A percentile compares a stretch with the other conserved stretches of the same genome.
phyloP scores from a whole-genome alignment of 2,329 filamentous ascomycete species.

The Penicillium corylophilum region DNA sequence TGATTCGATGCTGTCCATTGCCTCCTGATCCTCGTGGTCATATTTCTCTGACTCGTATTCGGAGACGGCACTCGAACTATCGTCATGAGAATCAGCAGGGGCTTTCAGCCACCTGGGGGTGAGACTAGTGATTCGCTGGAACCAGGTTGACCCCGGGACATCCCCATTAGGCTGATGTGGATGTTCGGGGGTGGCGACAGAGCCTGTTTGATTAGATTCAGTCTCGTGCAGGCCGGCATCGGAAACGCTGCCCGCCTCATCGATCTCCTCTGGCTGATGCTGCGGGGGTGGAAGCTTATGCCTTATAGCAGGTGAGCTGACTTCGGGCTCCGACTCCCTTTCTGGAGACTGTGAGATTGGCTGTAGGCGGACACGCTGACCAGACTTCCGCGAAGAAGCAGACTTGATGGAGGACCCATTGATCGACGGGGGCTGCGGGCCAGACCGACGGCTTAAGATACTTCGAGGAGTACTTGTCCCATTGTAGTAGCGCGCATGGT shows the following conservation, averaged over 20 bases:
- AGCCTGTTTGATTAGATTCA: slow-evolving; percentile 12
- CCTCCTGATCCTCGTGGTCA: slow-evolving; percentile 21
- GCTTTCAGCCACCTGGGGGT: slow-evolving; percentile 38
- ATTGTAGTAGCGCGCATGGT: slow-evolving; percentile 38
- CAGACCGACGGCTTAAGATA: slow-evolving; percentile 17
- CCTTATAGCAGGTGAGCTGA: slow-evolving; percentile 1
- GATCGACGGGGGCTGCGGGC: slow-evolving; percentile 12
- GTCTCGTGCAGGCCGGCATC: slow-evolving; percentile 17
- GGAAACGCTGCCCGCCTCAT: slow-evolving; percentile 11
- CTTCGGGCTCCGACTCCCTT: slow-evolving; percentile 21
- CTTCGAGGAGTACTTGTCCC: slow-evolving; percentile 33
- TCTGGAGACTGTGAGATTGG: slow-evolving; percentile 27
- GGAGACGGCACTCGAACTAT: slow-evolving; percentile 16
- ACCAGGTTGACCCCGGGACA: slow-evolving; percentile 38
- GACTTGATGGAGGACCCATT: slow-evolving; percentile 14
- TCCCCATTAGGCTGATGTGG: slow-evolving; percentile 14
- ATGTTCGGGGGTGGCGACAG: slow-evolving; percentile 24
- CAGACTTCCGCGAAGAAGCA: slow-evolving; percentile 17
- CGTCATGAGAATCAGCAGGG: slow-evolving; percentile 20
- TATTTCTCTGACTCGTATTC: slow-evolving; percentile 18
- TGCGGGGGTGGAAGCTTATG: background rate
- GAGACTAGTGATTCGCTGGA: slow-evolving; percentile 34
- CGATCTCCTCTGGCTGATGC: slow-evolving; percentile 4
- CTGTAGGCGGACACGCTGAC: slow-evolving; percentile 22
- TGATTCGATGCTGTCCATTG: slow-evolving; percentile 12